Evolutionary conservation across 768 basidiomycete genomes (phyloP).

Genomic region (Psilocybe cubensis): DNA sequence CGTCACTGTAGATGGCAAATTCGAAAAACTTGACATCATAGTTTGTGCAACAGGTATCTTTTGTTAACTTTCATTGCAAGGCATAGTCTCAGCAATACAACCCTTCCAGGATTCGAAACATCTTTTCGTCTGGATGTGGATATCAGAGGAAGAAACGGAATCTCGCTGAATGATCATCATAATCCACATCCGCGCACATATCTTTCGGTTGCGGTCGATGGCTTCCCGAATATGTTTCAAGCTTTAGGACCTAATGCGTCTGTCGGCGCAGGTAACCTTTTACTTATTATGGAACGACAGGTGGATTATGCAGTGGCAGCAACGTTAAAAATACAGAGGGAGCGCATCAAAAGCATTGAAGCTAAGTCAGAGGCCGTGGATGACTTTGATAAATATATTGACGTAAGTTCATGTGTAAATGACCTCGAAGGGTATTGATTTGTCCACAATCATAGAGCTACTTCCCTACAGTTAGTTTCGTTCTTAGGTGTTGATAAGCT

Average conservation of each 20-base stretch:
- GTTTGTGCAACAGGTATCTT: slow-evolving; percentile 64
- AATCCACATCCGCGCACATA: slow-evolving; percentile 60
- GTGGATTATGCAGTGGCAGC: slow-evolving; percentile 60
- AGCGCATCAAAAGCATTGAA: slow-evolving; percentile 64
- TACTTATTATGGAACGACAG: slow-evolving; percentile 57
- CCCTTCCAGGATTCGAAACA: slow-evolving; percentile 53
- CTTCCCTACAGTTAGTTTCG: slow-evolving; percentile 42
- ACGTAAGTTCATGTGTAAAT: slow-evolving; percentile 35
- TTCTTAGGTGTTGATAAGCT: not conserved
- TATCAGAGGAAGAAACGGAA: slow-evolving; percentile 56
- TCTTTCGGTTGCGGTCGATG: slow-evolving; percentile 59
- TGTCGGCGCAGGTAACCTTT: slow-evolving; percentile 58
- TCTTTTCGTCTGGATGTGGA: slow-evolving; percentile 50
- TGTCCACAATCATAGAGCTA: slow-evolving; percentile 37
- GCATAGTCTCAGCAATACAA: not conserved
- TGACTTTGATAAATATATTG: slow-evolving; percentile 64
- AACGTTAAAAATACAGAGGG: slow-evolving; percentile 62
- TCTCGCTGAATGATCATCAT: slow-evolving; percentile 56
- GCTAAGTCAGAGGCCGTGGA: slow-evolving; percentile 59
- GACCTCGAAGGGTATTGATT: not conserved
- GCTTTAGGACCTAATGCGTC: slow-evolving; percentile 58
- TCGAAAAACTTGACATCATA: slow-evolving; percentile 59
- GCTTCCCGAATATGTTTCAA: slow-evolving; percentile 74
- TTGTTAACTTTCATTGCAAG: not conserved
- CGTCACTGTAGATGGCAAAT: slow-evolving; percentile 55